phyloP scores from a whole-genome alignment of 2,329 filamentous ascomycete genomes.

The Colletotrichum simmondsii region DNA sequence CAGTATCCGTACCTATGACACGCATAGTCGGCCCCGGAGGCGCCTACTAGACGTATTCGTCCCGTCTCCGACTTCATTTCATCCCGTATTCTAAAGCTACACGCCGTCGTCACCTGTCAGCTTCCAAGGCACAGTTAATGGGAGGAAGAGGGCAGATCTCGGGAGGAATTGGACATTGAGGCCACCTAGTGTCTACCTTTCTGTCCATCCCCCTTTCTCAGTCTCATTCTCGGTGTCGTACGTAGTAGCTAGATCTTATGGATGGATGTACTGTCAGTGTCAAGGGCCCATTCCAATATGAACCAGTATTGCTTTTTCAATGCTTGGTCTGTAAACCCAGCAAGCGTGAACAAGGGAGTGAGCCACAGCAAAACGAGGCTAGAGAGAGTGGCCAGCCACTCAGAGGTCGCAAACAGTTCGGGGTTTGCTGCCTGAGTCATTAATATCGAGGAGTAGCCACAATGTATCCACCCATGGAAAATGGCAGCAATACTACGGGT shows the following conservation, averaged over 20 bases:
- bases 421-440: slow-evolving; percentile 33
- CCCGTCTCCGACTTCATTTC: not conserved
- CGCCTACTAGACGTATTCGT: not conserved
- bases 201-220: not conserved
- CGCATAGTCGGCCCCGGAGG: slow-evolving; percentile 11
- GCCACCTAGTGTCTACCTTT: not conserved
- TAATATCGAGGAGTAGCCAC: not conserved
- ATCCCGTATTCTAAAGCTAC: not conserved
- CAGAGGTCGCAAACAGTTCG: not conserved
- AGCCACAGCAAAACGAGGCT: slow-evolving; percentile 29
- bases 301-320: not conserved
- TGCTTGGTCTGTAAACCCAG: slow-evolving; percentile 9
- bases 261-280: not conserved
- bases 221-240: not conserved
- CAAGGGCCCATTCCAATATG: slow-evolving; percentile 30
- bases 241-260: too few species aligned
- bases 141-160: slow-evolving; percentile 9
- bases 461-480: not conserved
- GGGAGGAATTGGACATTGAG: not conserved
- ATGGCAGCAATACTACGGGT: not conserved
- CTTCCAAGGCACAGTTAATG: not conserved
- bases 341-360: slow-evolving; percentile 19
- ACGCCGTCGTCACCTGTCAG: slow-evolving; percentile 18
- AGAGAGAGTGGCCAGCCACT: slow-evolving; percentile 28
- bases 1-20: not conserved